Base-by-base conservation (phyloP, 768 basidiomycete genomes). In the Boletus rubescentipes region DNA sequence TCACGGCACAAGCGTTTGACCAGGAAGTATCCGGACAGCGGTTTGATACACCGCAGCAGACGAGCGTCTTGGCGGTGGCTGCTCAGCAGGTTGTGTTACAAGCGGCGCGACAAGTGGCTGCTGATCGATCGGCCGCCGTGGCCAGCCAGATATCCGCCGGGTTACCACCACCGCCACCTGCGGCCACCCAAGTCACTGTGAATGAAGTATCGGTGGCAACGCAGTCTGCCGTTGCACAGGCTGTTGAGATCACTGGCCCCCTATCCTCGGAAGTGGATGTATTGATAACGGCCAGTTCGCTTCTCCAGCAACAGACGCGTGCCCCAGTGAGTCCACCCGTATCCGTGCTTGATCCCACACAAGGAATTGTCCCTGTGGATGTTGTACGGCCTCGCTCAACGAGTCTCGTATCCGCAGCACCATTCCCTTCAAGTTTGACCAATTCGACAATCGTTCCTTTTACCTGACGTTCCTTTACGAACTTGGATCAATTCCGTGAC, bases 11-110 rank as follows among this genome's bases (percentile, higher is more conserved):
- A 59, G 91, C 89, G 14, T 83, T 91, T 60, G 87, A 89, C 67
- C 79, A 81, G 54, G 89, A 85, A 50, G 77, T 85, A 40, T 79
- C 79, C 21, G 84, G 81, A 32, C 77, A 81, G 40, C 63, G 70
- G n/a, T 72, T 64, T 35, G 74, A 73, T n/a, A 79, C 73, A 43
- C 76, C 77, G 46, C 62, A 76, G 36, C 79, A 81, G 48, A 71
- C 71, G 70, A 85, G 64, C 70, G 81, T 63, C 18, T 77, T 91
- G 54, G 88, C 87, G 6, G 84, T 82, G 12, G 90, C 89, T 5
- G 90, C 89, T 16, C 87, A 89, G 61, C 84, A 89, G 54, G 86
- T 92, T 51, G 91, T 93, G 42, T 77, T 90, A 32, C 84, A 89
- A 63, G 91, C 91, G 26, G 90, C 80, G 15, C 78, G 79, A 46